Evolutionary conservation across 495 filamentous ascomycete species (phyloP), one percentile per base, ranked within the genome.

Genomic region (Entonaema liquescens): DNA sequence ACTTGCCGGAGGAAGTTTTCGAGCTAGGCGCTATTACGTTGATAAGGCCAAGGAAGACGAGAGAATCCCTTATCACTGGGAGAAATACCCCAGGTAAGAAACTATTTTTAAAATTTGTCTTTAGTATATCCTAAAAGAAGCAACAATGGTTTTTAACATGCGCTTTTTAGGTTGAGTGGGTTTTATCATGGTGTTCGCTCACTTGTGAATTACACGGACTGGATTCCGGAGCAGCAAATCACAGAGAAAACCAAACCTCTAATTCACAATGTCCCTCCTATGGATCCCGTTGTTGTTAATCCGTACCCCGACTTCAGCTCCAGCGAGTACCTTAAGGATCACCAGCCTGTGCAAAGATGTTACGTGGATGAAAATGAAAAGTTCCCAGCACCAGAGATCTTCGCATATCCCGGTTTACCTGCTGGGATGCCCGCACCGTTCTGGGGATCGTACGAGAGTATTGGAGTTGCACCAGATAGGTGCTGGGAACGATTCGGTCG

Each of bases 401-500:
- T 87, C 36, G 85, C 84, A 17, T 93, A 89, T 69, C 76, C 83
- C 6, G 92, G 91, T 17, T 82, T 93, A 15, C 86, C 89, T 5
- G 80, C 85, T 56, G 91, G 91, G 0, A 91, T 93, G 79, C 90
- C 93, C 7, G 89, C 92, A 19, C 86, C 90, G 33, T 83, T 88
- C 6, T 89, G 93, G 80, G 93, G 93, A 0, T 90, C 89, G 2
- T 89, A 95, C 75, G 82, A 87, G 7, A 78, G 90, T 57, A 74
- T 95, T 23, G 91, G 88, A 1, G 80, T 94, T 40, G 86, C 85
- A 28, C 86, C 94, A 56, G 89, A 93, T 72, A 82, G 93, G 49
- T 97, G 93, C 78, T 96, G 93, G 78, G 93, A 97, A 62, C 85
- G 93, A 0, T 94, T 90, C 79, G 93, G 93, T 26, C 86, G 92